phyloP scores from a whole-genome alignment of 2,329 filamentous ascomycete genomes.

The Aureobasidium sp. region DNA sequence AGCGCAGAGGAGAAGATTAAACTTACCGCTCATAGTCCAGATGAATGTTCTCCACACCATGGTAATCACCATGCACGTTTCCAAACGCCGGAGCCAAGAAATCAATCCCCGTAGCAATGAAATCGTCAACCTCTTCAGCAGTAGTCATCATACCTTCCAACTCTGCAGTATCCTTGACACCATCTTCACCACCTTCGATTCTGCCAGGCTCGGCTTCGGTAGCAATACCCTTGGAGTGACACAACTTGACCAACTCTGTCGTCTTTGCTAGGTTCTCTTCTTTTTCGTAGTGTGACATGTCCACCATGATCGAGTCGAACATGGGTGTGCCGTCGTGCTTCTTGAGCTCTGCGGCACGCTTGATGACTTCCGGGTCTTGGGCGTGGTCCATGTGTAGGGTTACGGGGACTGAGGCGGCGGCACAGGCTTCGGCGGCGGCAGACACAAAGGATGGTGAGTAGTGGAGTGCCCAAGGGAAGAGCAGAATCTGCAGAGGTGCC shows the following conservation, averaged over 20 bases:
- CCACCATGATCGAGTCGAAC: conserved; percentile 70
- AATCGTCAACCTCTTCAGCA: conserved; percentile 61
- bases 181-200: conserved; percentile 69
- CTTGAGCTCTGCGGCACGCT: conserved; percentile 29
- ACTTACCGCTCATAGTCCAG: conserved; percentile 51
- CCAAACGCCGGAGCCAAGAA: conserved; percentile 70
- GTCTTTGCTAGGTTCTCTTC: conserved; percentile 62
- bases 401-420: conserved; percentile 36
- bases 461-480: conserved; percentile 67
- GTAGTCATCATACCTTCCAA: conserved; percentile 60
- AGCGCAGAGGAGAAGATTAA: not conserved
- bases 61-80: conserved; percentile 71
- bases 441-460: conserved; percentile 51
- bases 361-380: conserved; percentile 38
- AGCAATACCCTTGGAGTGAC: conserved; percentile 58
- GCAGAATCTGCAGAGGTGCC: conserved; percentile 63
- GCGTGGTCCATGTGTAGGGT: conserved; percentile 44
- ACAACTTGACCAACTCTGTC: conserved; percentile 55
- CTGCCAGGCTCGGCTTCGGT: conserved; percentile 66
- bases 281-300: conserved; percentile 67
- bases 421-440: conserved; percentile 39
- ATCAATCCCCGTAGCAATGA: conserved; percentile 64
- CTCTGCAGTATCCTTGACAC: conserved; percentile 60
- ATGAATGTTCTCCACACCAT: conserved; percentile 55
- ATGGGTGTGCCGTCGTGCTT: conserved; percentile 31